A percentile compares a stretch with the other conserved stretches of the same genome.
Conservation (phyloP, 768 basidiomycete species). For the Cyclocybe aegerita region DNA sequence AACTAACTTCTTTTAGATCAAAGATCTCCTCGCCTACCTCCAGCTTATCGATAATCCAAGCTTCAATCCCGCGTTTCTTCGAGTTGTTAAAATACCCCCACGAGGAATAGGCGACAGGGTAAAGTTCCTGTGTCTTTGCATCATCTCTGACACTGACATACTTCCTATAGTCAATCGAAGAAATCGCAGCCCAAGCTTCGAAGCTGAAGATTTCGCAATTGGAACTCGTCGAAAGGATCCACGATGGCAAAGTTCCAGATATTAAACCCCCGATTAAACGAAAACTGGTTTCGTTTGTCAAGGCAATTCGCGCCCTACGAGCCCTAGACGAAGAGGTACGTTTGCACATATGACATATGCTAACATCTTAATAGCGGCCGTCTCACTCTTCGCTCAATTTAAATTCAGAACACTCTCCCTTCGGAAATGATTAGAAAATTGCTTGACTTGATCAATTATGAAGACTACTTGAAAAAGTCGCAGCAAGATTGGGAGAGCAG, state of each 20-base stretch:
- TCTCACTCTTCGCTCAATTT: background rate
- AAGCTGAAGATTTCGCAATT: slow-evolving; percentile 53
- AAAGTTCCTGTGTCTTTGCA: background rate
- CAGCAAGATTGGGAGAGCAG: slow-evolving; percentile 74
- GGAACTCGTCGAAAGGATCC: slow-evolving; percentile 61
- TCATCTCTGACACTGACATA: background rate
- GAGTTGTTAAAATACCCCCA: slow-evolving; percentile 72
- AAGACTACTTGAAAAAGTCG: slow-evolving; percentile 65
- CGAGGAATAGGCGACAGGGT: slow-evolving; percentile 82
- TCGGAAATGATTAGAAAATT: slow-evolving; percentile 61
- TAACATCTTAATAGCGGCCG: background rate
- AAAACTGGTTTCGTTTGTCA: slow-evolving; percentile 62
- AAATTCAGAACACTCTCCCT: slow-evolving; percentile 54
- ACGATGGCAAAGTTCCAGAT: slow-evolving; percentile 58
- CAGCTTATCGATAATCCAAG: slow-evolving; percentile 78
- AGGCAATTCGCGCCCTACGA: slow-evolving; percentile 50
- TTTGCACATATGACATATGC: background rate
- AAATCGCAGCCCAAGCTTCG: slow-evolving; percentile 54
- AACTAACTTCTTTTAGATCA: slow-evolving; percentile 47
- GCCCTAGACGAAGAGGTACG: slow-evolving; percentile 54
- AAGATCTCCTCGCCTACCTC: slow-evolving; percentile 79
- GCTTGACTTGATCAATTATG: slow-evolving; percentile 59
- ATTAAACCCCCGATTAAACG: slow-evolving; percentile 65
- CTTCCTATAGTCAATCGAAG: slow-evolving; percentile 51
- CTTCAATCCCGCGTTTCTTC: slow-evolving; percentile 63